phyloP scores from a whole-genome alignment of 345 rosid genomes.

The Lepidium africanum region DNA sequence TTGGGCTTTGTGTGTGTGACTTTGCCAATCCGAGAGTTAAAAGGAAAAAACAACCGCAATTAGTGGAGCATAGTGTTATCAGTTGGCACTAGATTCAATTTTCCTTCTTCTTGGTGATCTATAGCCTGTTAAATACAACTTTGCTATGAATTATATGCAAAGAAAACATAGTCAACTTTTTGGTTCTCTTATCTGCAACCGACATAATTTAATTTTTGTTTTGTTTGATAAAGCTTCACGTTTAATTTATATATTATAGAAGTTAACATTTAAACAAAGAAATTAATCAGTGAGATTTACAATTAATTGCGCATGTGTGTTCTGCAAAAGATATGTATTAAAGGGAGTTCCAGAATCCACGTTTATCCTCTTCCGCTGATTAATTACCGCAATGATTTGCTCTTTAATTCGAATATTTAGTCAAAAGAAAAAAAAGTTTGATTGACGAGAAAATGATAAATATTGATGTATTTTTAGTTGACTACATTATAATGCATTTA shows the following conservation, averaged over 20 bases:
- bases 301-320: constrained; percentile 21
- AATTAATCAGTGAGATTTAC: neutral
- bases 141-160: neutral
- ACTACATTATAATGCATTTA: neutral
- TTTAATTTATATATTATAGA: neutral
- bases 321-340: neutral
- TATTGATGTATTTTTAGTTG: neutral
- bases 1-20: too few species aligned
- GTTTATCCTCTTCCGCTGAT: constrained; percentile 3
- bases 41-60: neutral
- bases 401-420: neutral
- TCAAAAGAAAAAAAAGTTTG: neutral
- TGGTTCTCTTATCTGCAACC: constrained; percentile 1
- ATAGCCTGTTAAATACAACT: neutral
- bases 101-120: neutral
- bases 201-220: neutral
- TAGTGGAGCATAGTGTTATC: neutral
- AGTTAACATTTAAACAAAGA: neutral
- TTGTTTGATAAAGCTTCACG: neutral
- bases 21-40: too few species aligned
- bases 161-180: neutral
- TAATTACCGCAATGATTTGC: constrained; percentile 28
- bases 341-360: neutral
- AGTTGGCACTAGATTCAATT: neutral
- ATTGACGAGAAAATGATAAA: too few species aligned